phyloP scores from a whole-genome alignment of 2,329 filamentous ascomycete species.

The Sporothrix phasma region DNA sequence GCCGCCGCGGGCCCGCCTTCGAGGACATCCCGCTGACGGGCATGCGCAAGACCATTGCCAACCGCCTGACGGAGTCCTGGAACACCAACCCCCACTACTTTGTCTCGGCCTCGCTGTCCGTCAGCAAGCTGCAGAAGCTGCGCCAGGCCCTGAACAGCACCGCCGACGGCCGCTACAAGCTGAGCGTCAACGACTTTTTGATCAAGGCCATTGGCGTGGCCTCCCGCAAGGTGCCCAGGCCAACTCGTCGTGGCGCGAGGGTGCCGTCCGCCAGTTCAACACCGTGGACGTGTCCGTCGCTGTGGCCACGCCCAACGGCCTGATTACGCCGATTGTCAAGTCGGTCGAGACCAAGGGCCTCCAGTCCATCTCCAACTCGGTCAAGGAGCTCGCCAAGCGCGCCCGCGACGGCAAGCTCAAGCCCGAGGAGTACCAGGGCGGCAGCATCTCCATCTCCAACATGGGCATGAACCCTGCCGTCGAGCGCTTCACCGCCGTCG shows the following conservation, averaged over 20 bases:
- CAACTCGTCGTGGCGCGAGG: slow-evolving; percentile 91
- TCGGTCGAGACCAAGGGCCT: slow-evolving; percentile 80
- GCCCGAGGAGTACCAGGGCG: slow-evolving; percentile 98
- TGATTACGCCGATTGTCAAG: slow-evolving; percentile 96
- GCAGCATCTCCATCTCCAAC: slow-evolving; percentile 98
- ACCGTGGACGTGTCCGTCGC: slow-evolving; percentile 91
- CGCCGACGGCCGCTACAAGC: slow-evolving; percentile 90
- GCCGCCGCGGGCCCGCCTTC: slow-evolving; percentile 52
- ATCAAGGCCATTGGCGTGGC: slow-evolving; percentile 91
- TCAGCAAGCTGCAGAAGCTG: slow-evolving; percentile 92
- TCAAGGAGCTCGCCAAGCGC: slow-evolving; percentile 96
- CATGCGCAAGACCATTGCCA: slow-evolving; percentile 98
- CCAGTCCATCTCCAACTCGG: slow-evolving; percentile 72
- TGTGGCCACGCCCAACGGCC: slow-evolving; percentile 81
- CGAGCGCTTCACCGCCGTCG: slow-evolving; percentile 94
- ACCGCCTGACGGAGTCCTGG: slow-evolving; percentile 77
- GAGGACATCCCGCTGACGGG: slow-evolving; percentile 75
- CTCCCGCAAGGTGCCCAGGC: slow-evolving; percentile 89
- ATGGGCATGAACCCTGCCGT: slow-evolving; percentile 99
- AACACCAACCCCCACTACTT: slow-evolving; percentile 98
- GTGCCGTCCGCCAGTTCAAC: slow-evolving; percentile 86
- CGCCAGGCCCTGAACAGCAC: slow-evolving; percentile 85
- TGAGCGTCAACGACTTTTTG: slow-evolving; percentile 99
- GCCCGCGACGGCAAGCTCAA: slow-evolving; percentile 96
- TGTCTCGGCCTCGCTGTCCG: slow-evolving; percentile 82